These are phyloP conservation scores for Phytopythium ostracodes DNA, from an alignment of 352 stramenopile species.

Conservation along the genomic window DNA sequence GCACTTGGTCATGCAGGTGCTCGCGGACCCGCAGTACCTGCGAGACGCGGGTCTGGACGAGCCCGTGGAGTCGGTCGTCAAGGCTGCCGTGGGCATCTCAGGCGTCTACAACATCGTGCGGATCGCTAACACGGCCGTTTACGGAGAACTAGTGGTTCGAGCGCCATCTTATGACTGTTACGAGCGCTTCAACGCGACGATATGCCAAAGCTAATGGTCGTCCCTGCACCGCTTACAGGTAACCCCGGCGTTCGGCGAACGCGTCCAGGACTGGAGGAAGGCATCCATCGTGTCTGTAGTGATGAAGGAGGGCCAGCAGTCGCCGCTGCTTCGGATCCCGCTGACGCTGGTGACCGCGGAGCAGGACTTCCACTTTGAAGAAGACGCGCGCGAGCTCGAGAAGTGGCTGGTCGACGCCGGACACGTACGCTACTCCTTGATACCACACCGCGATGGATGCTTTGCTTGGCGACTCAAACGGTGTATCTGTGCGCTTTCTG, in stretches of 20 bases:
- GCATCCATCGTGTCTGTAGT: slow-evolving; percentile 53
- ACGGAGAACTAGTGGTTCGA: slow-evolving; percentile 51
- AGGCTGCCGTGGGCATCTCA: slow-evolving; percentile 66
- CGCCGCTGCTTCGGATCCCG: slow-evolving; percentile 45
- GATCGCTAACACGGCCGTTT: slow-evolving; percentile 68
- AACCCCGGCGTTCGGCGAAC: slow-evolving; percentile 66
- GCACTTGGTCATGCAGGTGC: slow-evolving; percentile 68
- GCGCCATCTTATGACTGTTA: background rate
- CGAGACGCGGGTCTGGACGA: slow-evolving; percentile 26
- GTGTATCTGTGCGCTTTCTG: background rate
- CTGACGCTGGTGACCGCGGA: slow-evolving; percentile 60
- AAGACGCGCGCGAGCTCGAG: slow-evolving; percentile 64
- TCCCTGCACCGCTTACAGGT: slow-evolving; percentile 12
- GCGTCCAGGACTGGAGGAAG: slow-evolving; percentile 63
- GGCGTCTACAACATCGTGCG: slow-evolving; percentile 86
- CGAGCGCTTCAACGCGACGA: background rate
- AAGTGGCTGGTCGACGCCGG: slow-evolving; percentile 49
- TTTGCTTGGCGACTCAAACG: background rate
- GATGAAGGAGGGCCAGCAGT: slow-evolving; percentile 28
- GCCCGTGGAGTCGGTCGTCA: slow-evolving; percentile 31
- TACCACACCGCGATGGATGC: slow-evolving; percentile 4
- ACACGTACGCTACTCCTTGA: slow-evolving; percentile 32
- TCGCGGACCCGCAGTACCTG: slow-evolving; percentile 55
- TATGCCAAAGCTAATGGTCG: background rate
- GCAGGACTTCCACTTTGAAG: slow-evolving; percentile 80